A percentile compares a stretch with the other conserved stretches of the same genome.
Evolutionary conservation across 2,329 filamentous ascomycete species (phyloP).

Genomic region (Diaporthe australafricana): DNA sequence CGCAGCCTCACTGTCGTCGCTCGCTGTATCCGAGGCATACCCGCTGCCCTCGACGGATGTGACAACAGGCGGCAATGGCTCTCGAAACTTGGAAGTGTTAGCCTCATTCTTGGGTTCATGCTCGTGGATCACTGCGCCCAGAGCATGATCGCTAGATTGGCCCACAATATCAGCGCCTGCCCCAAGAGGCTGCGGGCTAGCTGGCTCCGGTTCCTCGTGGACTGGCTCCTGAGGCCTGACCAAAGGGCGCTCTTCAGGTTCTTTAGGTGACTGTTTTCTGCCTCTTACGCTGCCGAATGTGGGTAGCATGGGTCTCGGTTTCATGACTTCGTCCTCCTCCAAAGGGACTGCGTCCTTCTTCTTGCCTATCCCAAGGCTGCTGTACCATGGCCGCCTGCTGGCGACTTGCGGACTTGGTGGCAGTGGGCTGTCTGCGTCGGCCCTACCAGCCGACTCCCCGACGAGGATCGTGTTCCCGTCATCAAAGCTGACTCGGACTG

Average conservation of each 20-base stretch:
- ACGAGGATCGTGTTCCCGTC: slow-evolving; percentile 70
- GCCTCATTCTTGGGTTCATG: slow-evolving; percentile 63
- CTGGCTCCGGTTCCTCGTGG: slow-evolving; percentile 42
- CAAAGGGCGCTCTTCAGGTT: slow-evolving; percentile 67
- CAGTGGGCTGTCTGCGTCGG: slow-evolving; percentile 54
- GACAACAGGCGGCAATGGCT: slow-evolving; percentile 78
- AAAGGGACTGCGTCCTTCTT: slow-evolving; percentile 60
- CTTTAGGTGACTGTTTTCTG: slow-evolving; percentile 66
- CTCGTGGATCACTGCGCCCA: slow-evolving; percentile 69
- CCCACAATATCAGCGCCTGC: slow-evolving; percentile 47
- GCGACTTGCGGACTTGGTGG: slow-evolving; percentile 49
- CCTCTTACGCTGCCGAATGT: slow-evolving; percentile 81
- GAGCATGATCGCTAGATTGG: slow-evolving; percentile 69
- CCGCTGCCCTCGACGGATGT: slow-evolving; percentile 76
- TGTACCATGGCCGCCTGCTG: slow-evolving; percentile 63
- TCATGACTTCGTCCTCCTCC: slow-evolving; percentile 77
- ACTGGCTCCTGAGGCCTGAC: slow-evolving; percentile 63
- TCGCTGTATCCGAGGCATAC: slow-evolving; percentile 70
- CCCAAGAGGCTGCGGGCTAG: slow-evolving; percentile 38
- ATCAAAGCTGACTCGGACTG: slow-evolving; percentile 82
- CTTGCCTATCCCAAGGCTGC: slow-evolving; percentile 58
- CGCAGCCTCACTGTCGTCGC: slow-evolving; percentile 53
- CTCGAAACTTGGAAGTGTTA: slow-evolving; percentile 67
- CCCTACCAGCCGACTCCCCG: slow-evolving; percentile 56
- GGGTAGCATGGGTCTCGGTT: slow-evolving; percentile 78